These are phyloP conservation scores for Blastobotrys chiropterorum DNA, from an alignment of 805 yeast genomes.

Conservation along the genomic window DNA sequence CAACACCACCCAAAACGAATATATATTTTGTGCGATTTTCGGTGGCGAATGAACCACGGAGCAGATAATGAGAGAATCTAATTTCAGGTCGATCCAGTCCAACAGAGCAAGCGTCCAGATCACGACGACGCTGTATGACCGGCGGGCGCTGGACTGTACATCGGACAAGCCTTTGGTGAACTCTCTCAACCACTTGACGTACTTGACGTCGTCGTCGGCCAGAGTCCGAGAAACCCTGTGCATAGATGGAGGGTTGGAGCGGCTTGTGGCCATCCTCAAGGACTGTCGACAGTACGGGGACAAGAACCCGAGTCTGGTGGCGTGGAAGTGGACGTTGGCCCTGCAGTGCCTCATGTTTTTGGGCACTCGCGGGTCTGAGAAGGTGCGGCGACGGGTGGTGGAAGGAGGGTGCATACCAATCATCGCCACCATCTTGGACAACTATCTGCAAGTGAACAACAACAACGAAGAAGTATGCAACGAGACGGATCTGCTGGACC, in stretches of 20 bases:
- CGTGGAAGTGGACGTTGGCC: slow-evolving; percentile 97
- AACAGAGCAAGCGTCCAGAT: slow-evolving; percentile 92
- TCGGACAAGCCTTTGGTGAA: slow-evolving; percentile 85
- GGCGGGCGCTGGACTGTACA: slow-evolving; percentile 88
- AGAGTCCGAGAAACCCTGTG: slow-evolving; percentile 88
- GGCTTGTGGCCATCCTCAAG: slow-evolving; percentile 69
- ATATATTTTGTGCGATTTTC: not conserved
- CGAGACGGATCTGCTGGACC: not conserved
- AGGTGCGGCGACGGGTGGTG: slow-evolving; percentile 76
- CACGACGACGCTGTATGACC: slow-evolving; percentile 80
- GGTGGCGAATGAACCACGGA: slow-evolving; percentile 1
- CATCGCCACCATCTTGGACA: slow-evolving; percentile 86
- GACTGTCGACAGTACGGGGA: slow-evolving; percentile 11
- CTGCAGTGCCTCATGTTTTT: slow-evolving; percentile 87
- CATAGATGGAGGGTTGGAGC: slow-evolving; percentile 85
- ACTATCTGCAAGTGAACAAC: slow-evolving; percentile 44
- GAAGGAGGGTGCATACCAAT: slow-evolving; percentile 89
- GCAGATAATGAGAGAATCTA: slow-evolving; percentile 73
- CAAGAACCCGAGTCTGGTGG: slow-evolving; percentile 42
- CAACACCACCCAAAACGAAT: not conserved
- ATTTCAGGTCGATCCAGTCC: slow-evolving; percentile 67
- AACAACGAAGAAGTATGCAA: not conserved
- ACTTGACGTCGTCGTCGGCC: slow-evolving; percentile 75
- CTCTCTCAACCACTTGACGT: slow-evolving; percentile 84
- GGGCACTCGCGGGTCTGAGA: slow-evolving; percentile 90